Conservation (phyloP, 2,329 filamentous ascomycete species). For the Colletotrichum australisinense region DNA sequence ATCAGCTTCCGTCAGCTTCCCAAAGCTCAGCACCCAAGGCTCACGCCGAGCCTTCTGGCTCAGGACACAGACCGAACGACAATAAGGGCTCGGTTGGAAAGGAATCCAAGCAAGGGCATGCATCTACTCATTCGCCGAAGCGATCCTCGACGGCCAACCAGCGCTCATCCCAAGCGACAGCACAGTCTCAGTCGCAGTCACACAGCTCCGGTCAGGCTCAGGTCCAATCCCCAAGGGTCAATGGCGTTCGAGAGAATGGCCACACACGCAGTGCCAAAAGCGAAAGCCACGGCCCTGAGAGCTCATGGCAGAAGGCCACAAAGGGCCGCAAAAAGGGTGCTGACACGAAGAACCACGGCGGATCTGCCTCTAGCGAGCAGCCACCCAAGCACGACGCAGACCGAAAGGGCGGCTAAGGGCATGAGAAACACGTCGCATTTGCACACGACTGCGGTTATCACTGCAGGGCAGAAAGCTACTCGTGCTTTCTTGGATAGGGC, state of each 20-base stretch:
- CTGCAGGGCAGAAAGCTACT: slow-evolving; percentile 11
- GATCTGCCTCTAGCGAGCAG: slow-evolving; percentile 57
- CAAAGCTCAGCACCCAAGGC: slow-evolving; percentile 32
- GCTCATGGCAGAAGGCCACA: slow-evolving; percentile 69
- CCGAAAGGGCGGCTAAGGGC: slow-evolving; percentile 69
- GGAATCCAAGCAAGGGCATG: slow-evolving; percentile 41
- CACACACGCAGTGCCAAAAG: slow-evolving; percentile 66
- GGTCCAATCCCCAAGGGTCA: slow-evolving; percentile 47
- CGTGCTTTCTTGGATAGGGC: slow-evolving; percentile 32
- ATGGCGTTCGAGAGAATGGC: slow-evolving; percentile 61
- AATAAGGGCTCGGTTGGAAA: slow-evolving; percentile 38
- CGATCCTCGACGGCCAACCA: slow-evolving; percentile 18
- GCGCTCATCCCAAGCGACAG: slow-evolving; percentile 6
- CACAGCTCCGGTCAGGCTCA: slow-evolving; percentile 37
- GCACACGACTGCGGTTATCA: too few relatives aligned
- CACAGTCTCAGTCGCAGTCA: slow-evolving; percentile 43
- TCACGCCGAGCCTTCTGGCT: slow-evolving; percentile 4
- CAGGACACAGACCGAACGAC: slow-evolving; percentile 4
- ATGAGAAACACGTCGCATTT: neutral
- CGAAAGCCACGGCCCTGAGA: slow-evolving; percentile 58
- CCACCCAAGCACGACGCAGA: slow-evolving; percentile 69
- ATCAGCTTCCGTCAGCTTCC: slow-evolving; percentile 24
- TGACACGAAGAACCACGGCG: slow-evolving; percentile 60
- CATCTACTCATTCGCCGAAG: slow-evolving; percentile 39
- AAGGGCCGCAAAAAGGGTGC: slow-evolving; percentile 63